These are phyloP conservation scores for Mycosarcoma mackinlayi DNA, from an alignment of 1,284 basidiomycete species.

Conservation along the genomic window DNA sequence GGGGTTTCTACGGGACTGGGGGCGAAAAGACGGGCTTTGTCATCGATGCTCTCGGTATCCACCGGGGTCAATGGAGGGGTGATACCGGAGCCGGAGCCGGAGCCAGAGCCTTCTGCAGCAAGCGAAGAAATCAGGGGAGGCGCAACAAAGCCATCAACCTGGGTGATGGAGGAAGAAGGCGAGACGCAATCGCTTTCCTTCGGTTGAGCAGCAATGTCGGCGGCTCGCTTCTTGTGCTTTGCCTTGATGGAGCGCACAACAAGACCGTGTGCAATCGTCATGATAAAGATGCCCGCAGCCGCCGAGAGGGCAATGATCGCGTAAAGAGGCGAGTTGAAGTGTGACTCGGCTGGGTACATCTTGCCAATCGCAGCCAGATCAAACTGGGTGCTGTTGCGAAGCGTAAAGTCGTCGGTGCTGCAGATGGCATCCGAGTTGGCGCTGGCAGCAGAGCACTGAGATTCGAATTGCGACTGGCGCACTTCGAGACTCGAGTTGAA, in stretches of 20 bases:
- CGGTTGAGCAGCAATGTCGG: conserved; percentile 33
- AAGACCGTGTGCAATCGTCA: conserved; percentile 54
- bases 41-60: conserved; percentile 28
- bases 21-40: conserved; percentile 30
- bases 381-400: conserved; percentile 56
- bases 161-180: conserved; percentile 2
- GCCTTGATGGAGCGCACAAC: conserved; percentile 48
- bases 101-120: too few species aligned
- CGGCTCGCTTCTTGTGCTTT: conserved; percentile 41
- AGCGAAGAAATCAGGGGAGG: conserved; percentile 13
- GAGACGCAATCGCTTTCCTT: conserved; percentile 14
- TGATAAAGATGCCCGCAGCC: conserved; percentile 49
- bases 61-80: conserved; percentile 17
- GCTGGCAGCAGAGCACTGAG: conserved; percentile 39
- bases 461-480: conserved; percentile 46
- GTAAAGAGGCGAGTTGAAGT: conserved; percentile 41
- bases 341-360: conserved; percentile 18
- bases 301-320: conserved; percentile 38
- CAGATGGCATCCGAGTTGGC: conserved; percentile 39
- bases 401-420: conserved; percentile 56
- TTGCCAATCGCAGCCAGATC: conserved; percentile 27
- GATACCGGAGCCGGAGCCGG: conserved; percentile 2
- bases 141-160: conserved; percentile 1
- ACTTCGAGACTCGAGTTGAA: conserved; percentile 60
- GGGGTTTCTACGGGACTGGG: conserved; percentile 13